Evolutionary conservation across 1,284 basidiomycete species (phyloP).

Genomic region (Neonothopanus nambi): DNA sequence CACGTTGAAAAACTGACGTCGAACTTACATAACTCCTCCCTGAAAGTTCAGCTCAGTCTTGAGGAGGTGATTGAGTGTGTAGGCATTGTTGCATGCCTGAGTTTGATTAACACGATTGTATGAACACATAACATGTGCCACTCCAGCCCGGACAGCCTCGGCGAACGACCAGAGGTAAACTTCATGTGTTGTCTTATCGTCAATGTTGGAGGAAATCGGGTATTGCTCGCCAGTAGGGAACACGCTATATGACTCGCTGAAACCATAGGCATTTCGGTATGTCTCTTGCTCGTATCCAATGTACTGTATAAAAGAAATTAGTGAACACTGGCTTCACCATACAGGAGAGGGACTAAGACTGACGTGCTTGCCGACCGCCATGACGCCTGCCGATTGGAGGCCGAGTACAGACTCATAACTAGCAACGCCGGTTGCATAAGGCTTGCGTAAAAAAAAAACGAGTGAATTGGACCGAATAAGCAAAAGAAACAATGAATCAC

Average conservation of each 20-base stretch:
- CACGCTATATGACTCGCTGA: not conserved
- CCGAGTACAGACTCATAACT: no score
- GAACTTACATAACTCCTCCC: conserved; percentile 27
- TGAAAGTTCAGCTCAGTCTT: conserved; percentile 65
- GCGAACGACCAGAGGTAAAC: conserved; percentile 44
- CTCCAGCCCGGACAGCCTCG: conserved; percentile 45
- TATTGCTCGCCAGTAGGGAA: conserved; percentile 31
- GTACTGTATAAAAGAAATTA: not conserved
- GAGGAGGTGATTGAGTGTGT: conserved; percentile 56
- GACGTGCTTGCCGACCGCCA: no score
- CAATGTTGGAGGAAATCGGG: conserved; percentile 49
- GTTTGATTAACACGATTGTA: conserved; percentile 41
- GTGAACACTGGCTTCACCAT: not conserved
- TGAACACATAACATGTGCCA: conserved; percentile 27
- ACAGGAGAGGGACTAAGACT: conserved; percentile 25
- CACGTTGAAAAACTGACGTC: not conserved
- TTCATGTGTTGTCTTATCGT: conserved; percentile 48
- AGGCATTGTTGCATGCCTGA: conserved; percentile 55
- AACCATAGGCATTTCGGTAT: conserved; percentile 28
- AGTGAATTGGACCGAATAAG: no score
- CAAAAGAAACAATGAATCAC: no score
- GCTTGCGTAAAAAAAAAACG: no score
- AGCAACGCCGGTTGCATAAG: no score
- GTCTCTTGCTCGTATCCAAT: conserved; percentile 49
- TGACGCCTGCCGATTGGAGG: no score